Evolutionary conservation across 495 filamentous ascomycete species (phyloP), one percentile per base, ranked within the genome.

Genomic region (Talaromyces thailandensis): DNA sequence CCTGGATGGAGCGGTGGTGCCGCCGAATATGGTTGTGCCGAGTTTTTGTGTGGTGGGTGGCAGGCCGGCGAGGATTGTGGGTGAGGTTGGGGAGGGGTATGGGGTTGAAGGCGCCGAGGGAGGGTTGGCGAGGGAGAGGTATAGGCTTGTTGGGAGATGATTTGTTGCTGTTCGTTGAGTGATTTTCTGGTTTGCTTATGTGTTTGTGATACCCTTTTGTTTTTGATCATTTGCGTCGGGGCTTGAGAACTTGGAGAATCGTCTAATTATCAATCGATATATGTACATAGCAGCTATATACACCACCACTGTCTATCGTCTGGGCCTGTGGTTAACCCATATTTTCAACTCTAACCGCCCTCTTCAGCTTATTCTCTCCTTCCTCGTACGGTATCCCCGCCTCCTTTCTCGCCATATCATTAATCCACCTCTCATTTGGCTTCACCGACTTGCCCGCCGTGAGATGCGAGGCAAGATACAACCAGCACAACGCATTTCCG

Each of bases 21-120:
- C 94, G 7, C 79, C 85, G 2, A 88, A 89, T 61, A 96, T 95
- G 87, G 91, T 97, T 12, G 89, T 98, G 64, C 91, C 92, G 31
- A 90, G 89, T 69, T 93, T 90, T 74, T 88, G 83, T 67, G 82
- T 97, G 50, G 92, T 98, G 18, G 91, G 85, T 0, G 92, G 93
- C 0, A 78, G 85, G 67, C 92, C 92, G 3, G 93, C 86, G 4
- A 77, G 89, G 55, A 88, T 96, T 62, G 83, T 96, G 6, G 93
- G 89, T 16, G 92, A 96, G 73, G 81, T 95, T 2, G 88, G 88
- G 2, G 92, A 96, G 69, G 93, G 91, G 3, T 86, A 83, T 78
- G 84, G 83, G 14, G 79, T 82, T 67, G 77, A 80, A 65, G 79
- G 73, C 64, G 76, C 75, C 0, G 79, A 75, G 66, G 76, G 73